These are phyloP conservation scores for Isatis tinctoria DNA, from an alignment of 345 rosid species.

Conservation along the genomic window DNA sequence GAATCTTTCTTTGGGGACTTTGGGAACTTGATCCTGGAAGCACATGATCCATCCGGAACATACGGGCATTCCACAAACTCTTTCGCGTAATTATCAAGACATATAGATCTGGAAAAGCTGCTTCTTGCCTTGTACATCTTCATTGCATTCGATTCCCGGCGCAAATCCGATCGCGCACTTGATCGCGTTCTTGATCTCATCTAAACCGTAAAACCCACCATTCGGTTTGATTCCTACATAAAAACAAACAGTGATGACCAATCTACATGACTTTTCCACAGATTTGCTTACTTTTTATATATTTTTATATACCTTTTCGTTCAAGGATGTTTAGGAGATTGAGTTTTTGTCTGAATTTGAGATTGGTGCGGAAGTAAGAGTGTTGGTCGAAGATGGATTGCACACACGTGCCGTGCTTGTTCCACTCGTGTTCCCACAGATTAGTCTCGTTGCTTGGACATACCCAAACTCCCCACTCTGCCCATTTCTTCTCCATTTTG, in stretches of 20 bases:
- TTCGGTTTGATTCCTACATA: conserved; percentile 59
- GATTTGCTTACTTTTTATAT: not conserved
- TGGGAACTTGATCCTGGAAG: conserved; percentile 57
- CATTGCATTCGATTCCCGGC: conserved; percentile 67
- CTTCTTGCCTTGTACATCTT: conserved; percentile 42
- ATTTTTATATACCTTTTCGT: conserved; percentile 33
- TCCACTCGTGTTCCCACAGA: conserved; percentile 88
- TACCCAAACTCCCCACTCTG: conserved; percentile 65
- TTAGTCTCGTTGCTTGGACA: conserved; percentile 60
- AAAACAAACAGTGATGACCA: not conserved
- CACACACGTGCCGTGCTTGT: conserved; percentile 79
- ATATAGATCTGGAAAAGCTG: conserved; percentile 68
- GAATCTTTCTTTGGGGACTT: conserved; percentile 28
- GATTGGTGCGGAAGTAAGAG: conserved; percentile 59
- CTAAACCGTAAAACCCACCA: conserved; percentile 45
- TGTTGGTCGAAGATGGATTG: conserved; percentile 67
- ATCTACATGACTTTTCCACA: not conserved
- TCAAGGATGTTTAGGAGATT: conserved; percentile 53
- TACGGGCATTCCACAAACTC: conserved; percentile 65
- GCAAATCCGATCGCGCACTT: conserved; percentile 42
- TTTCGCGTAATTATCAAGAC: conserved; percentile 57
- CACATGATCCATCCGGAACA: conserved; percentile 44
- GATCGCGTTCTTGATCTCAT: conserved; percentile 51
- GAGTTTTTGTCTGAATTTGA: conserved; percentile 43
- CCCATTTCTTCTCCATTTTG: conserved; percentile 54